Base-by-base conservation (phyloP, 208 protist species). In the Crithidia sp. region DNA sequence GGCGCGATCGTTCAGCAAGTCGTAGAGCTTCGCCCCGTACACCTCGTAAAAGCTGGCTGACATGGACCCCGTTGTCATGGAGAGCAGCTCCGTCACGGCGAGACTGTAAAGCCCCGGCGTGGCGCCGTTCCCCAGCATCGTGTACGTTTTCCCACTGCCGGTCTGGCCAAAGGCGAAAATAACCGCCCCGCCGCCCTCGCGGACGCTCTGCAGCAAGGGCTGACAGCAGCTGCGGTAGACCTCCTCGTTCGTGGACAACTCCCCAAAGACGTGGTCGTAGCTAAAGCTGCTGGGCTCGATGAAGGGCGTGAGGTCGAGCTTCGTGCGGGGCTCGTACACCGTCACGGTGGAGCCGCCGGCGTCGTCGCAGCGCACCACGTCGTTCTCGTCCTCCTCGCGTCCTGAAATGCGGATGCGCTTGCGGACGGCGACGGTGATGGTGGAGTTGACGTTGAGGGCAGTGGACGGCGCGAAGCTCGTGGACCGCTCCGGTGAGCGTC, bases 121-220 rank as follows among this genome's bases (percentile, higher is more conserved):
- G 47, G 68, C 73, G 17, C 69, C 73, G n/a, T 61, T 68, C 14
- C 95, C 94, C 6, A 96, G 79, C 92, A 98, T 98, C 55, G 88
- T 95, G 83, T 86, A 85, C 61, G 82, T 97, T 84, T 98, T 98
- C 40, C 97, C 97, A 53, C 92, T 96, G 52, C 96, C 96, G 10
- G 97, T 99, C 77, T 99, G 97, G 6, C 98, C 98, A 89, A 98
- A 99, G 17, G 97, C 96, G 71, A 99, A 99, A 36, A 94, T 66
- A 41, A 92, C 83, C 9, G 85, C 88, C n/a, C 85, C 76, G 16
- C 82, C 83, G 41, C 92, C 90, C n/a, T 81, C 66, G 37, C 81
- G 77, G 52, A 94, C 86, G 57, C 63, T 81, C 53, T 89, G 54
- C 58, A 96, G 67, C 54, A 96, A 77, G 28, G 86, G 88, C 65